Conservation (phyloP, 768 basidiomycete species). For the Pleurotus eryngii region DNA sequence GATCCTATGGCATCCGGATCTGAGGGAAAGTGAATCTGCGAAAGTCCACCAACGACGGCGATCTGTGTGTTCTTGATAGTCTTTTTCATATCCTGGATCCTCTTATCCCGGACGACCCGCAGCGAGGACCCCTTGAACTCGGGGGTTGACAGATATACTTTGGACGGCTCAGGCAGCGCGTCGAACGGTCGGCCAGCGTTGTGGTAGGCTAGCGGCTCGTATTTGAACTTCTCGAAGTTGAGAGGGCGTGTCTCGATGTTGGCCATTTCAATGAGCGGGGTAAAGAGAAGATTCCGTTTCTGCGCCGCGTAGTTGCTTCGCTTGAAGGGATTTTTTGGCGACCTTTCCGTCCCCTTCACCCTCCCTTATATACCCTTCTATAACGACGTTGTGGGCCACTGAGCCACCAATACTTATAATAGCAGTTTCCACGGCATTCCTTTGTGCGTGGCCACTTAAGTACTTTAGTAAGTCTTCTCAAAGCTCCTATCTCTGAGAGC, state of each 20-base stretch:
- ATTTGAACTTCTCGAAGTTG: slow-evolving; percentile 3
- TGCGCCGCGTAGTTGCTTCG: too few relatives aligned
- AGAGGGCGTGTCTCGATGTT: slow-evolving; percentile 2
- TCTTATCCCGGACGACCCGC: not conserved
- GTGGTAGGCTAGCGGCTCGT: not conserved
- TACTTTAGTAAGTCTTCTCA: too few relatives aligned
- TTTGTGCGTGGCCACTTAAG: too few relatives aligned
- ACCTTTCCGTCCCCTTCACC: too few relatives aligned
- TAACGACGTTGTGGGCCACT: too few relatives aligned
- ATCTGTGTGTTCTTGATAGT: not conserved
- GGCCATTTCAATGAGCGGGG: not conserved
- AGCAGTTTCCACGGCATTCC: too few relatives aligned
- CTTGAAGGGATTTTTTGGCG: too few relatives aligned
- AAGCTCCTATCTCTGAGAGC: not conserved
- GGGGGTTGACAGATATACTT: not conserved
- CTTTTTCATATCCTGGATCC: not conserved
- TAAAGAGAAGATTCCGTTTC: not conserved
- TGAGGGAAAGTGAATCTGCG: slow-evolving; percentile 1
- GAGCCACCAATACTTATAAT: too few relatives aligned
- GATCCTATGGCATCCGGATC: not conserved
- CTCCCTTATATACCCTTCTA: too few relatives aligned
- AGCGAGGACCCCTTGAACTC: not conserved
- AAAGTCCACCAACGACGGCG: slow-evolving; percentile 4
- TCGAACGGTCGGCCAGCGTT: not conserved
- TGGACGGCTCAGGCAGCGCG: not conserved